Evolutionary conservation across 768 basidiomycete species (phyloP), one percentile per base, ranked within the genome.

Genomic region (Rhodosporidiobolus sp.): DNA sequence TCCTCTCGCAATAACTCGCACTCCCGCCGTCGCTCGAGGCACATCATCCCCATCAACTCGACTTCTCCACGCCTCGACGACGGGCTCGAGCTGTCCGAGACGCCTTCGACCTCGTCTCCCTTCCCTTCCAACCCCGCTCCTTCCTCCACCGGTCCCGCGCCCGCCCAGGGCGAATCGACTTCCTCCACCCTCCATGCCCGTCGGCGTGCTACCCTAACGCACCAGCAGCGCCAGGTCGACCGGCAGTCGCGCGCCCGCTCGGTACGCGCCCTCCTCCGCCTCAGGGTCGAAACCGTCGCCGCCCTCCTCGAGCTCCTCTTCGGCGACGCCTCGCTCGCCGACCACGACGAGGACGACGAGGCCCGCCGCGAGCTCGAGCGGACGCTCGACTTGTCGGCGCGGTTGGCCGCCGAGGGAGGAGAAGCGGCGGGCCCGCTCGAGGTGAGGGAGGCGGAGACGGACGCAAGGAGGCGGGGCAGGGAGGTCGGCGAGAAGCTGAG

Each of bases 241-340:
- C n/a, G 57, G n/a, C 35, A 55, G 49, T 46, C 46, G 7, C 60
- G 65, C 38, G 70, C 70, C 14, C 10, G 60, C 9, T 61, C 59
- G 8, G 52, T 72, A 14, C 46, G 71, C 10, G 19, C 55, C 5
- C 52, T 72, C 3, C 57, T 72, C 17, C 45, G 52, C 17, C 52
- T 72, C 1, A n/a, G 65, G 14, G 49, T 28, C 28, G 64, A 65
- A 38, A 71, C 70, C 19, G 70, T 71, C 59, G 64, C 71, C 17
- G 52, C 56, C 10, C 35, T 72, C 20, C 61, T 45, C 3, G 56
- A 62, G 30, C n/a, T 59, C 32, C 57, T 60, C 14, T 64, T 72
- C 22, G 63, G 55, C 58, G 61, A 34, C 32, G 54, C 28, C 7
- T 35, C 56, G 56, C 48, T 17, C 34, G 54, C 19, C 20, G 63